Evolutionary conservation across 257 asterid genomes (phyloP), one percentile per base, ranked within the genome.

Genomic region (Parsonsia alboflavescens): DNA sequence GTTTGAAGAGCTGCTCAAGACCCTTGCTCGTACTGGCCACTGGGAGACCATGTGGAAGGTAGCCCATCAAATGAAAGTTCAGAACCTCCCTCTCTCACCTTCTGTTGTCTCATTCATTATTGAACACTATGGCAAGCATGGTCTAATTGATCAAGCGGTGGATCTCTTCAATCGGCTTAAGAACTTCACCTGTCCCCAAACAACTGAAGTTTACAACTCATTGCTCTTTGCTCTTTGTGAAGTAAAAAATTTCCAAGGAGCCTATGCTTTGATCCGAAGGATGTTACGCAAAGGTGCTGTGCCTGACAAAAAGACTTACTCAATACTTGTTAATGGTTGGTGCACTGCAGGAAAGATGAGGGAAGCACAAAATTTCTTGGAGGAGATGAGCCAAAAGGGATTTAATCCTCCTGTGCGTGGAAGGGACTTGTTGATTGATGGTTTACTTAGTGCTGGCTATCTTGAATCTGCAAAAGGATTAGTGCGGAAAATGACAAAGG

Each of bases 21-120:
- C 87, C 77, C 95, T 95, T 33, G 93, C 99, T 66, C 80, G 74
- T 21, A 87, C 93, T 42, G 79, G 90, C 33, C 88, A 95, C 52
- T 95, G 98, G 99, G 97, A 95, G 56, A 95, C 99, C 79, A 95
- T 95, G 99, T 95, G 99, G 99, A 95, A 95, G 84, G 91, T 92
- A 33, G 96, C 87, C 16, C 88, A 88, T 61, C 88, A 82, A 79
- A 95, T 95, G 98, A 95, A 86, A 82, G 76, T 86, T 42, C 93
- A 77, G 71, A 81, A 84, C 48, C 77, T 85, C n/a, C 74, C 90
- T 6, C 83, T 95, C 75, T 90, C 97, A 10, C 87, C 99, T 2
- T 81, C 91, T 65, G 86, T 92, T 41, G 92, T 89, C 66, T 95
- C 93, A 5, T 95, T 87, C 75, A 85, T 95, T 53, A 92, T 95